These are phyloP conservation scores for Trichoderma atroviride DNA, from an alignment of 2,329 filamentous ascomycete species.

Conservation along the genomic window DNA sequence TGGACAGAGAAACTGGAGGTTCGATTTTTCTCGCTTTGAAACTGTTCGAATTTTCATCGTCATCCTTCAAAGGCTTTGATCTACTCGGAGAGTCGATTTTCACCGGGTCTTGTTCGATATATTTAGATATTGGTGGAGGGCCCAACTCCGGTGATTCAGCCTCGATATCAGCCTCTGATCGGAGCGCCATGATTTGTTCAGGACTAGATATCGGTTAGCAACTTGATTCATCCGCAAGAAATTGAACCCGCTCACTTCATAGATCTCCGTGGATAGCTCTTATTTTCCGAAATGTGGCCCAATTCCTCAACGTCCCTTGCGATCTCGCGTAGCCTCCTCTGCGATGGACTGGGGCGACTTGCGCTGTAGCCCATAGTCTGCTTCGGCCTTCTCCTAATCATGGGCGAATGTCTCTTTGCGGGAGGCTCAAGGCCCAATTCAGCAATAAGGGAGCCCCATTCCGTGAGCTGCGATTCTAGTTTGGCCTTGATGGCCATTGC, in stretches of 20 bases:
- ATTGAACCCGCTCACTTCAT: constrained; percentile 59
- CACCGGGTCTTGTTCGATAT: constrained; percentile 58
- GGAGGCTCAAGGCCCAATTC: constrained; percentile 65
- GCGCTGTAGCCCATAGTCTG: constrained; percentile 46
- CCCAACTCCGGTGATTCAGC: constrained; percentile 71
- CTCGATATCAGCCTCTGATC: constrained; percentile 51
- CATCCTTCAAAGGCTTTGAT: constrained; percentile 22
- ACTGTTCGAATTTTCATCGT: constrained; percentile 23
- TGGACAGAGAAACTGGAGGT: constrained; percentile 38
- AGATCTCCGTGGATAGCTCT: constrained; percentile 66
- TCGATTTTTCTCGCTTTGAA: constrained; percentile 35
- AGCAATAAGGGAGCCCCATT: constrained; percentile 69
- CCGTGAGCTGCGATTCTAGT: constrained; percentile 71
- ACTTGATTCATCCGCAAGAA: not conserved
- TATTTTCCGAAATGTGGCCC: constrained; percentile 67
- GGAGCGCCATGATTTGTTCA: constrained; percentile 65
- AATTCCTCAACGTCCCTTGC: constrained; percentile 56
- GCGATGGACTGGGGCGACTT: constrained; percentile 52
- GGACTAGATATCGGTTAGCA: constrained; percentile 49
- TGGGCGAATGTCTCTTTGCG: constrained; percentile 49
- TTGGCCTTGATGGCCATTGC: constrained; percentile 70
- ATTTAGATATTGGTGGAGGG: constrained; percentile 61
- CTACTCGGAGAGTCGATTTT: constrained; percentile 54
- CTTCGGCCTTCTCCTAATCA: constrained; percentile 46
- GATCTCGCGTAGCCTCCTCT: constrained; percentile 60